Base-by-base conservation (phyloP, 2,329 filamentous ascomycete genomes). In the Calonectria leucothoes region DNA sequence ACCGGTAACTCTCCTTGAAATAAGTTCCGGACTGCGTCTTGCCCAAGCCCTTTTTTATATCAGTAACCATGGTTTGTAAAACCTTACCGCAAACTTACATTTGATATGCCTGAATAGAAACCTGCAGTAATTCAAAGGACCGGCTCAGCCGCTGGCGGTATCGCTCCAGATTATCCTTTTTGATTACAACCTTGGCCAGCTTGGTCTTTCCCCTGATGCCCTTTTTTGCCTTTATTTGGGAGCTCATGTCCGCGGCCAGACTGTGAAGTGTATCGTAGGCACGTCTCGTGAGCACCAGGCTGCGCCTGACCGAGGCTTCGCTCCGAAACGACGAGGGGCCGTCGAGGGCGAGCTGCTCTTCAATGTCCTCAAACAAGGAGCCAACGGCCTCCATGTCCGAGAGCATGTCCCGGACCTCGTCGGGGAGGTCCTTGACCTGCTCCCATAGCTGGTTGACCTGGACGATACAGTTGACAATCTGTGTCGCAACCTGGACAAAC, bases 381-480 rank as follows among this genome's bases (percentile, higher is more conserved):
- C 76, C 63, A 7, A 75, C 71, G 1, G 57, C 29, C 15, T 80
- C 66, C 23, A 80, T 66, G 6, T 73, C 74, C 7, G 52, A 68
- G 15, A 83, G 70, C 23, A 82, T 71, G 25, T 65, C 61, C 7
- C 73, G 27, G 25, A 79, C 68, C 49, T 80, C 76, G 0, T 76
- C 65, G 0, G 81, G 79, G 27, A 82, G 61, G 2, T 79, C 72
- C 31, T 78, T 42, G 35, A 82, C 45, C 33, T 82, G 69, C 0
- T 81, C 72, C 77, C 80, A 82, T 64, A 82, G 14, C 29, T 71
- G 37, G 10, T 77, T 76, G 23, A 73, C 66, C 25, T 78, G 79
- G 52, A 79, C 25, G 1, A 78, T 73, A 35, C 74, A 73, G 42
- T 76, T 78, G 7, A 67, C 77, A 33, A 82, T 77, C 7, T 75